phyloP scores from a whole-genome alignment of 768 basidiomycete species.

The Panus rudis region DNA sequence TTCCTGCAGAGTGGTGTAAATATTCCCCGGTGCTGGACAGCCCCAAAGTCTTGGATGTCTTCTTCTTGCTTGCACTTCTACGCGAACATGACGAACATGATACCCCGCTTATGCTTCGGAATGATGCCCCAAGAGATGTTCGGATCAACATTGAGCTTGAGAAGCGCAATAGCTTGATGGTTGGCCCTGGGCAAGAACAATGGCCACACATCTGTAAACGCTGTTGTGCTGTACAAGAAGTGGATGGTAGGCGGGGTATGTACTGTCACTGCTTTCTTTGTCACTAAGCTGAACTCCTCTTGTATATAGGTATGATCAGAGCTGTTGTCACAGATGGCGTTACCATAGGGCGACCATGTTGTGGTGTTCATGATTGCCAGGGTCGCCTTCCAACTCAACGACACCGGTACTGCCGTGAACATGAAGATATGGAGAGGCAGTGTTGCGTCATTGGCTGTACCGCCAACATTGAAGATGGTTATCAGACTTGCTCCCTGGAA shows the following conservation, averaged over 20 bases:
- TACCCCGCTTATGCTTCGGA: slow-evolving; percentile 15
- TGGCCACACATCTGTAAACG: slow-evolving; percentile 22
- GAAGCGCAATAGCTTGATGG: slow-evolving; percentile 19
- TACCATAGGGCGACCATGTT: slow-evolving; percentile 20
- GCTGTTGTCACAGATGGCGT: slow-evolving; percentile 20
- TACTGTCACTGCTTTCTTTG: background rate
- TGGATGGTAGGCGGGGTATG: slow-evolving; percentile 5
- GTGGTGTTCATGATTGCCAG: slow-evolving; percentile 13
- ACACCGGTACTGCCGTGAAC: slow-evolving; percentile 11
- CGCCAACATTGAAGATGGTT: too few species aligned
- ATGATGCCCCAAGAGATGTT: slow-evolving; percentile 17
- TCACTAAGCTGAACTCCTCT: background rate
- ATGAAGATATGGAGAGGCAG: too few species aligned
- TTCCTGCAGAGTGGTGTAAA: background rate
- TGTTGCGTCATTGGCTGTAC: too few species aligned
- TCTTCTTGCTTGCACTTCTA: background rate
- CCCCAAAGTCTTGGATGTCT: slow-evolving; percentile 4
- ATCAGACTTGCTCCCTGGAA: too few species aligned
- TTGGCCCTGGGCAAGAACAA: slow-evolving; percentile 20
- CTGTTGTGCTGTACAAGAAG: slow-evolving; percentile 8
- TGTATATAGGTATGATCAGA: slow-evolving; percentile 8
- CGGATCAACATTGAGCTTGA: slow-evolving; percentile 19
- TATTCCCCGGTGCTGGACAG: background rate
- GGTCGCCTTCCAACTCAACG: slow-evolving; percentile 3
- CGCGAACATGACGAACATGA: slow-evolving; percentile 9